Conservation (phyloP, 306 rosid genomes). For the Senna siamea region DNA sequence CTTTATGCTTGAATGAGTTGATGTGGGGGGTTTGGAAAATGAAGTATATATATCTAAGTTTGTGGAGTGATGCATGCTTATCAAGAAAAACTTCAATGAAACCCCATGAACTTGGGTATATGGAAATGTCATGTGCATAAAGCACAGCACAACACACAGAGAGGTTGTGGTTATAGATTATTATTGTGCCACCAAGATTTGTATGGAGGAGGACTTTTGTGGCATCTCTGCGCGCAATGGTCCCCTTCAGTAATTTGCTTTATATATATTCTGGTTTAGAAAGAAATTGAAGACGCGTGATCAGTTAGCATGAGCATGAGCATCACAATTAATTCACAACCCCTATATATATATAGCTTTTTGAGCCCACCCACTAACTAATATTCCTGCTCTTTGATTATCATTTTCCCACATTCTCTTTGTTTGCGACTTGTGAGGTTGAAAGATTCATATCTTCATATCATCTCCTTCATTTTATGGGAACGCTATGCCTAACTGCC, state of each 20-base stretch:
- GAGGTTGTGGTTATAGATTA: not conserved
- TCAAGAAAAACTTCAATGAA: not conserved
- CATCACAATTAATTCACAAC: constrained; percentile 1
- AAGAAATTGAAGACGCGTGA: not conserved
- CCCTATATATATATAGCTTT: constrained; percentile 7
- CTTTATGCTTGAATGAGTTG: constrained; percentile 2
- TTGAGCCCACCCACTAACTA: constrained; percentile 39
- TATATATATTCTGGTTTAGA: constrained; percentile 13
- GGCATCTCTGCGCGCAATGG: constrained; percentile 36
- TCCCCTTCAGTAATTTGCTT: constrained; percentile 39
- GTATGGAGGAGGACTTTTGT: constrained; percentile 41
- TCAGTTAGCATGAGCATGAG: not conserved
- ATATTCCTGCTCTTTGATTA: constrained; percentile 7
- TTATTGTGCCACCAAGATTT: not conserved
- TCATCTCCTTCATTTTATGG: not conserved
- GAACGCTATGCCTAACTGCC: too few species aligned
- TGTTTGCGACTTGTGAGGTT: not conserved
- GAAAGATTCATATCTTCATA: constrained; percentile 6
- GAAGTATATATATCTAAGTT: not conserved
- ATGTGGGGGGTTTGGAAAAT: not conserved
- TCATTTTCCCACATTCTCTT: not conserved
- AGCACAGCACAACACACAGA: not conserved
- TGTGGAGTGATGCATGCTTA: not conserved
- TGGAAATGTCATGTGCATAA: constrained; percentile 36
- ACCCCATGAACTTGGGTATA: constrained; percentile 22